A percentile compares a stretch with the other conserved stretches of the same genome.
phyloP scores from a whole-genome alignment of 345 rosid species.

The Populus deltoides region DNA sequence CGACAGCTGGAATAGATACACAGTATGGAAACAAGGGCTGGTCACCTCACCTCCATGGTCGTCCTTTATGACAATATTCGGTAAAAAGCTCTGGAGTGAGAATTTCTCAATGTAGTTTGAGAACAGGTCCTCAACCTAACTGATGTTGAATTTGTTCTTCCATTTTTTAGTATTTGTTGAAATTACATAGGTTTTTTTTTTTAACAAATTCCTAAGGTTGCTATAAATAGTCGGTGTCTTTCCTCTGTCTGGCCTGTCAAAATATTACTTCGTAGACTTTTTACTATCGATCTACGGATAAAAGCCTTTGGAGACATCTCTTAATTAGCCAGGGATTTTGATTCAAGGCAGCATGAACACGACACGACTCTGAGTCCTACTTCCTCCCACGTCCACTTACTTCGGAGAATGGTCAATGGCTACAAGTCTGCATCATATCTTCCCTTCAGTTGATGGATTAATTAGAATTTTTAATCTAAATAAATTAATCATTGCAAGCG shows the following conservation, averaged over 20 bases:
- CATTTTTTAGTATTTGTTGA: neutral
- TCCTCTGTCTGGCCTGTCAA: neutral
- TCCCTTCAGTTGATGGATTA: neutral
- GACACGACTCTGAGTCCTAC: neutral
- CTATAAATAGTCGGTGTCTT: neutral
- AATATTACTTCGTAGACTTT: neutral
- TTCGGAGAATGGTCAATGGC: too few species aligned
- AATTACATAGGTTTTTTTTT: neutral
- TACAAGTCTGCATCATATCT: neutral
- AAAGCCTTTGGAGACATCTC: neutral
- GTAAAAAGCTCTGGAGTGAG: neutral
- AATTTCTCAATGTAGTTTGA: slow-evolving; percentile 12
- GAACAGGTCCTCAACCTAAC: slow-evolving; percentile 5
- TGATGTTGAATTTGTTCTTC: neutral
- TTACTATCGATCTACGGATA: neutral
- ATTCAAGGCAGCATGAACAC: neutral
- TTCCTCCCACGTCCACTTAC: neutral
- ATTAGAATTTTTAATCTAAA: neutral
- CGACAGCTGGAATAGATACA: slow-evolving; percentile 11
- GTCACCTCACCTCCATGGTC: neutral
- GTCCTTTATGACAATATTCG: neutral
- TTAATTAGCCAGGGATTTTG: neutral
- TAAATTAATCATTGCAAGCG: neutral
- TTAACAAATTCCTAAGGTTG: neutral
- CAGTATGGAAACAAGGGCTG: slow-evolving; percentile 1